A percentile compares a stretch with the other conserved stretches of the same genome.
Conservation (phyloP, 768 basidiomycete genomes). For the Boletus subparvulus region DNA sequence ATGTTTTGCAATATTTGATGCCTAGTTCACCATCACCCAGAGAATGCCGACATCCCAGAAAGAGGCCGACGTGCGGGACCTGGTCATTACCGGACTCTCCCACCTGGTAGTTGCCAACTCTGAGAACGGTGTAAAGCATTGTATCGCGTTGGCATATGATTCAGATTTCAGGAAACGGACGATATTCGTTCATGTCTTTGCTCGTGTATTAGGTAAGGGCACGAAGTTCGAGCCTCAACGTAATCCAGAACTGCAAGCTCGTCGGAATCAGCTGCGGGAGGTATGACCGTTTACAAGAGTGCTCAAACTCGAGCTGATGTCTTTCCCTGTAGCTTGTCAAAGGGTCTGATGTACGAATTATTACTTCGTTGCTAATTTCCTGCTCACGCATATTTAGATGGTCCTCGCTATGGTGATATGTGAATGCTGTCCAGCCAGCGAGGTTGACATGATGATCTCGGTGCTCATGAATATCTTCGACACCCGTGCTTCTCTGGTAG, state of each 20-base stretch:
- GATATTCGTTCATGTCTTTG: slow-evolving; percentile 84
- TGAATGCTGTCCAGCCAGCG: slow-evolving; percentile 75
- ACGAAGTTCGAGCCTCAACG: slow-evolving; percentile 71
- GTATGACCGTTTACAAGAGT: slow-evolving; percentile 37
- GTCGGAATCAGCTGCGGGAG: slow-evolving; percentile 57
- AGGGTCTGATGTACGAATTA: slow-evolving; percentile 61
- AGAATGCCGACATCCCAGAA: slow-evolving; percentile 46
- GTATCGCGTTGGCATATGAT: slow-evolving; percentile 76
- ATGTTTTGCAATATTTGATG: background rate
- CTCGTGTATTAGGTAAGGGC: slow-evolving; percentile 76
- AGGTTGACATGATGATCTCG: slow-evolving; percentile 82
- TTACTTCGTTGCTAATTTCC: background rate
- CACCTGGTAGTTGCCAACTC: slow-evolving; percentile 82
- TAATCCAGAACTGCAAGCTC: slow-evolving; percentile 44
- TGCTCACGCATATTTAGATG: slow-evolving; percentile 46
- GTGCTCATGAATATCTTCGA: slow-evolving; percentile 87
- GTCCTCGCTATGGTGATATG: slow-evolving; percentile 81
- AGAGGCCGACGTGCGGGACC: slow-evolving; percentile 65
- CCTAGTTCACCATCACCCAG: slow-evolving; percentile 28
- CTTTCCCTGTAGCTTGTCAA: slow-evolving; percentile 58
- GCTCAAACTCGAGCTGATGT: slow-evolving; percentile 3
- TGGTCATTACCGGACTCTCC: slow-evolving; percentile 77
- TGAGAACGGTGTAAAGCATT: slow-evolving; percentile 87
- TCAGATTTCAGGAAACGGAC: slow-evolving; percentile 64
- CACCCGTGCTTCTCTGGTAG: slow-evolving; percentile 67